Evolutionary conservation across 257 asterid species (phyloP).

Genomic region (Henckelia pumila): DNA sequence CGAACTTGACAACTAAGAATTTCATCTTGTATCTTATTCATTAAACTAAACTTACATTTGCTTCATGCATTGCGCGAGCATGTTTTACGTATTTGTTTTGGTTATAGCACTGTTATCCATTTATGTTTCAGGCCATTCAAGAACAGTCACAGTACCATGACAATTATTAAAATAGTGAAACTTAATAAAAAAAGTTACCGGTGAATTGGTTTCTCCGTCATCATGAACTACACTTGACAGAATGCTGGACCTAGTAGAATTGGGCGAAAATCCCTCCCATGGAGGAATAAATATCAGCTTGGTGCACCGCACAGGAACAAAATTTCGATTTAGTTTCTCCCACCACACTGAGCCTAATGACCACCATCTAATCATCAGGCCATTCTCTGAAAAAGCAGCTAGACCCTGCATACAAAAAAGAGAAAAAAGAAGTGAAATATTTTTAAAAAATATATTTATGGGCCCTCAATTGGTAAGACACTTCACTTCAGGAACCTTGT

Average conservation of each 20-base stretch:
- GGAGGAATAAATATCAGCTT: conserved; percentile 90
- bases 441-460: background rate
- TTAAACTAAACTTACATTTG: conserved; percentile 6
- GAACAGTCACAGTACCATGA: conserved; percentile 7
- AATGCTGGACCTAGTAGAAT: conserved; percentile 77
- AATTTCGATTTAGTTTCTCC: conserved; percentile 90
- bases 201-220: conserved; percentile 46
- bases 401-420: conserved; percentile 59
- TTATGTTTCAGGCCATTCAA: background rate
- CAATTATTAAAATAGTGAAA: conserved; percentile 15
- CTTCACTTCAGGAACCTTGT: background rate
- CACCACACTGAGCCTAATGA: conserved; percentile 93
- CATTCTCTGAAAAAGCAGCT: conserved; percentile 92
- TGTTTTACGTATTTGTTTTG: conserved; percentile 5
- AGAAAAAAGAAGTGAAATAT: background rate
- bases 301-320: conserved; percentile 83
- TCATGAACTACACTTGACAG: conserved; percentile 54
- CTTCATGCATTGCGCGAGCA: background rate
- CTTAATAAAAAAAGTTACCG: conserved; percentile 39
- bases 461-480: background rate
- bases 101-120: conserved; percentile 5
- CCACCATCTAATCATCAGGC: conserved; percentile 97
- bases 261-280: conserved; percentile 95
- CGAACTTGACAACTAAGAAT: background rate
- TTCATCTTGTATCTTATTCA: background rate